These are phyloP conservation scores for Filobasidium uniguttulatum DNA, from an alignment of 1,284 basidiomycete species.

Conservation along the genomic window DNA sequence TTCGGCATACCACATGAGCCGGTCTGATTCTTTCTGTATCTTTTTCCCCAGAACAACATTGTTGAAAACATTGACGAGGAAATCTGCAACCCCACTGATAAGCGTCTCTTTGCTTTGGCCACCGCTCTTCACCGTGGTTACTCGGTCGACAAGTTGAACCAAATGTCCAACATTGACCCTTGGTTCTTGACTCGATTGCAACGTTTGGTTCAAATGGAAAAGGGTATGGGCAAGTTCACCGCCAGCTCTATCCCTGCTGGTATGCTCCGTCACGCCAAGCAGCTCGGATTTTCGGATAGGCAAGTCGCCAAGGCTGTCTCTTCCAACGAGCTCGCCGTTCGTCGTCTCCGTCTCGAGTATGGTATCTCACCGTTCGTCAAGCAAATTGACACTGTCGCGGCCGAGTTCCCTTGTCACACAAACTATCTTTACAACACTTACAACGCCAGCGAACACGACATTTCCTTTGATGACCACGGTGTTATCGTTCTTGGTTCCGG, in stretches of 20 bases:
- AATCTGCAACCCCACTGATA: conserved; percentile 39
- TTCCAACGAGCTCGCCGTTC: conserved; percentile 79
- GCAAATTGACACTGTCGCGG: conserved; percentile 97
- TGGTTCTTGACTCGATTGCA: conserved; percentile 92
- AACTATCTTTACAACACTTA: conserved; percentile 99
- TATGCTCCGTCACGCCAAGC: conserved; percentile 72
- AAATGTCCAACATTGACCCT: conserved; percentile 93
- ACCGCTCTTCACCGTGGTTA: conserved; percentile 55
- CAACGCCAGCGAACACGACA: conserved; percentile 84
- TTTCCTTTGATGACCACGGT: conserved; percentile 77
- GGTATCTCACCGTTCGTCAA: conserved; percentile 85
- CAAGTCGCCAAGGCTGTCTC: conserved; percentile 68
- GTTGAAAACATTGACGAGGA: conserved; percentile 37
- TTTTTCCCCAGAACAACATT: conserved; percentile 53
- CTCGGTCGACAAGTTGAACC: conserved; percentile 87
- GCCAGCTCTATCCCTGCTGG: conserved; percentile 54
- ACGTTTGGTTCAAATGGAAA: conserved; percentile 68
- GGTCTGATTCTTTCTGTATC: not conserved
- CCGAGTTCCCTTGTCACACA: conserved; percentile 96
- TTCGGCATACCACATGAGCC: not conserved
- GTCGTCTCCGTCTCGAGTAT: conserved; percentile 68
- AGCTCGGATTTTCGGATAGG: conserved; percentile 89
- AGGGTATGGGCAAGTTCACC: conserved; percentile 49
- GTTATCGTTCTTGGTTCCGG: conserved; percentile 97
- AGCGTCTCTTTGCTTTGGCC: conserved; percentile 41